Percentiles rank a stretch among this genome's conserved stretches.
These are phyloP conservation scores for Coemansia sp. DNA, from an alignment of 192 early-diverging fungal genomes.

Conservation along the genomic window DNA sequence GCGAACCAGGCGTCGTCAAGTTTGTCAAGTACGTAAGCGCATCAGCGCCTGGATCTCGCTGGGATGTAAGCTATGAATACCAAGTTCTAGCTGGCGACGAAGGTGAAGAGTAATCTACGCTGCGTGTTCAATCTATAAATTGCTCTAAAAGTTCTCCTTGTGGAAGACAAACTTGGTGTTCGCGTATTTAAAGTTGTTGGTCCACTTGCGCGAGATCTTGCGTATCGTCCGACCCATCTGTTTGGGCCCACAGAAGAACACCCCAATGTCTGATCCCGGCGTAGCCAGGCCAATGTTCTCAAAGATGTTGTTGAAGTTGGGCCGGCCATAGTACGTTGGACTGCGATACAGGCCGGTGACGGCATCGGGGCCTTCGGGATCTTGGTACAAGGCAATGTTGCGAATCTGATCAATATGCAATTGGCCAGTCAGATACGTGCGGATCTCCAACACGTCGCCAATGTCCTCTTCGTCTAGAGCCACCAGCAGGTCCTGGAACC, in stretches of 20 bases:
- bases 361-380: conserved; percentile 61
- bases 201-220: conserved; percentile 41
- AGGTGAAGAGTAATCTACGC: neutral
- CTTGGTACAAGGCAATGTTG: conserved; percentile 62
- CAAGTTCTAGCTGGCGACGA: conserved; percentile 50
- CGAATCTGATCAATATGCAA: conserved; percentile 60
- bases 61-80: conserved; percentile 77
- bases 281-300: conserved; percentile 55
- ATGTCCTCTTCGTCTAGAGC: conserved; percentile 61
- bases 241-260: conserved; percentile 82
- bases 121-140: neutral
- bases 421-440: conserved; percentile 65
- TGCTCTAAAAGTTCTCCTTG: conserved; percentile 65
- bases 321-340: conserved; percentile 74
- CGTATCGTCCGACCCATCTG: conserved; percentile 61
- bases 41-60: conserved; percentile 65
- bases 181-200: conserved; percentile 47
- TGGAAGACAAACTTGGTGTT: conserved; percentile 62
- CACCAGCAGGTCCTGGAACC: conserved; percentile 65
- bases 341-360: conserved; percentile 65
- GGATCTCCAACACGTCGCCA: conserved; percentile 61
- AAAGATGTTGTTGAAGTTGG: conserved; percentile 72
- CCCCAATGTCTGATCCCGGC: conserved; percentile 63
- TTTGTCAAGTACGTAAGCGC: conserved; percentile 86
- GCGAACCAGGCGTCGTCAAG: conserved; percentile 72